Conservation (phyloP, 176 grass and related monocot species). For the Zea luxurians region DNA sequence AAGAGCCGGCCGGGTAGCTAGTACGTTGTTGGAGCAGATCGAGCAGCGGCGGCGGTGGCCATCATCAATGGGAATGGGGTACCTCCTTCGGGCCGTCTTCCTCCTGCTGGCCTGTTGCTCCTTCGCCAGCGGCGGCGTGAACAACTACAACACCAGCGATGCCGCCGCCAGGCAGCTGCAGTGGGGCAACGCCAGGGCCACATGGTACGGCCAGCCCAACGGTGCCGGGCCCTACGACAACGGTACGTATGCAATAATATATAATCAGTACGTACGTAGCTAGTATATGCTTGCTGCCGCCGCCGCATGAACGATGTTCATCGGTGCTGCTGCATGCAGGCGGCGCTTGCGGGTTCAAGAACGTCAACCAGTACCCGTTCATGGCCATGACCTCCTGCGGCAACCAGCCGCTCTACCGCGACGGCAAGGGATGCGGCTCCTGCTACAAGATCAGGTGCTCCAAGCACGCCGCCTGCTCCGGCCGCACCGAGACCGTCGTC, state of each 20-base stretch:
- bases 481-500: constrained; percentile 50
- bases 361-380: constrained; percentile 67
- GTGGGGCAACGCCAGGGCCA: constrained; percentile 57
- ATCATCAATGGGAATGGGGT: too few relatives aligned
- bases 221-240: too few relatives aligned
- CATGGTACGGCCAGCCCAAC: neutral
- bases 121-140: neutral
- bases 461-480: constrained; percentile 54
- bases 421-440: constrained; percentile 69
- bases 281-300: too few relatives aligned
- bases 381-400: constrained; percentile 72
- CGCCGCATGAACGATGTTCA: too few relatives aligned
- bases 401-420: constrained; percentile 68
- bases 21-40: too few relatives aligned
- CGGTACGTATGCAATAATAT: constrained; percentile 5
- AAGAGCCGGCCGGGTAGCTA: too few relatives aligned
- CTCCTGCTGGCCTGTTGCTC: neutral
- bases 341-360: constrained; percentile 83
- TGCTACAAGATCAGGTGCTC: constrained; percentile 70
- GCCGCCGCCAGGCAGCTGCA: neutral
- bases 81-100: neutral
- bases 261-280: too few relatives aligned
- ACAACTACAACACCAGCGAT: constrained; percentile 24
- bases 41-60: too few relatives aligned
- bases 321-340: constrained; percentile 28